Conservation (phyloP, 2,329 filamentous ascomycete genomes). For the Kalaharituber pfeilii region DNA sequence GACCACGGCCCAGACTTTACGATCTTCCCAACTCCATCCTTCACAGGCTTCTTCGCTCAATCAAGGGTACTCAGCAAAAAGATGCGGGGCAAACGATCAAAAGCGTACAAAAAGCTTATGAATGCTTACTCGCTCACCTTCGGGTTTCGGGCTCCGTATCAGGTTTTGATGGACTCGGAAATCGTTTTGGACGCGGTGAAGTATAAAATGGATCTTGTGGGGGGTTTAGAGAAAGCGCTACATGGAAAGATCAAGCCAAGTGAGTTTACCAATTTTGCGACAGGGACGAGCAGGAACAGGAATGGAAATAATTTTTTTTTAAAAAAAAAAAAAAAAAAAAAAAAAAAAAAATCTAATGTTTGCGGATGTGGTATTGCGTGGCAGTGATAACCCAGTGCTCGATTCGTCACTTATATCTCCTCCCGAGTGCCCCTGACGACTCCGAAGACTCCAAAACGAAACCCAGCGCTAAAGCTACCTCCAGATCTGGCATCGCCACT, state of each 20-base stretch:
- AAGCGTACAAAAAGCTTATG: constrained; percentile 82
- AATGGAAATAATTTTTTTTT: too few relatives aligned
- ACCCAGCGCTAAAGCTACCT: constrained; percentile 1
- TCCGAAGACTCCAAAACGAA: constrained; percentile 36
- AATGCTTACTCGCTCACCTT: constrained; percentile 76
- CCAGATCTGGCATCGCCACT: neutral
- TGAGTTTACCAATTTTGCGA: constrained; percentile 35
- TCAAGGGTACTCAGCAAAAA: constrained; percentile 3
- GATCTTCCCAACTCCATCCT: too few relatives aligned
- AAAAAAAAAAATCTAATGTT: too few relatives aligned
- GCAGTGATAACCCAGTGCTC: constrained; percentile 65
- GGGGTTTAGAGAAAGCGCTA: constrained; percentile 60
- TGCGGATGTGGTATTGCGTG: constrained; percentile 19
- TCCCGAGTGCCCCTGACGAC: constrained; percentile 26
- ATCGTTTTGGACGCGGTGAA: constrained; percentile 65
- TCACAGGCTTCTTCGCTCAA: too few relatives aligned
- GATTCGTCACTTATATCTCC: constrained; percentile 59
- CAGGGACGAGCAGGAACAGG: neutral
- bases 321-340: too few relatives aligned
- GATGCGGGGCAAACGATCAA: constrained; percentile 51
- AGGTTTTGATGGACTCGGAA: constrained; percentile 73
- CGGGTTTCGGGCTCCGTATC: constrained; percentile 84
- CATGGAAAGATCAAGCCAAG: constrained; percentile 72
- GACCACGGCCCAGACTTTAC: too few relatives aligned
- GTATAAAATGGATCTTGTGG: constrained; percentile 78